These are phyloP conservation scores for Pseudogymnoascus sp. DNA, from an alignment of 2,329 filamentous ascomycete species.

Conservation along the genomic window DNA sequence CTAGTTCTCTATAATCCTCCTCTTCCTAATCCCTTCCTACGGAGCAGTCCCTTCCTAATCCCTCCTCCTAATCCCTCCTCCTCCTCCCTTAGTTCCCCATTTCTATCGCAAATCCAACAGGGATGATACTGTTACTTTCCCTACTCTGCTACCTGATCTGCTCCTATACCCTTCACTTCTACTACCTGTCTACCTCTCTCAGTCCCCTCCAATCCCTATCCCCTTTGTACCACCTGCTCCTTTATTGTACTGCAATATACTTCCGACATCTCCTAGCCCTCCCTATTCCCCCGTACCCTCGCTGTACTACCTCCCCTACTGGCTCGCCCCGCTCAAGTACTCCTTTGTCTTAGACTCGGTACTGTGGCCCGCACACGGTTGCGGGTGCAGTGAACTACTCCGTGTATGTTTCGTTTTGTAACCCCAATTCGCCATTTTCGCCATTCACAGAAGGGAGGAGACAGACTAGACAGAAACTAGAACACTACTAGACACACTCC, in stretches of 20 bases:
- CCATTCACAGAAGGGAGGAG: not conserved
- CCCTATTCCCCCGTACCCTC: not conserved
- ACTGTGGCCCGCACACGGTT: not conserved
- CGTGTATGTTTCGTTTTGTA: not conserved
- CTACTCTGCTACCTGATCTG: not conserved
- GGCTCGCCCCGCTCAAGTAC: too few species aligned
- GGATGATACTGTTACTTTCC: not conserved
- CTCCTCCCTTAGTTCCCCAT: not conserved
- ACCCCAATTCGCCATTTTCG: not conserved
- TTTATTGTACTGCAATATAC: not conserved
- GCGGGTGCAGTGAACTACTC: not conserved
- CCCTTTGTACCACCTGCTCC: not conserved
- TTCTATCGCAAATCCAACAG: not conserved
- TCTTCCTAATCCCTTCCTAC: not conserved
- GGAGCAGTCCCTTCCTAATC: not conserved
- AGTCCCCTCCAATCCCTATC: not conserved
- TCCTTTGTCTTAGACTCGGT: not conserved
- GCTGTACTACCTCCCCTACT: not conserved
- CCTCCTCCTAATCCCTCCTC: not conserved
- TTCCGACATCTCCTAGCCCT: not conserved
- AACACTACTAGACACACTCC: not conserved
- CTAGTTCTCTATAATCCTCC: not conserved
- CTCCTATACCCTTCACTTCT: not conserved
- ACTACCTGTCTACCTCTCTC: not conserved
- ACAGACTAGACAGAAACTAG: not conserved